Base-by-base conservation (phyloP, 116 monocot genomes). In the Cymodocea nodosa region DNA sequence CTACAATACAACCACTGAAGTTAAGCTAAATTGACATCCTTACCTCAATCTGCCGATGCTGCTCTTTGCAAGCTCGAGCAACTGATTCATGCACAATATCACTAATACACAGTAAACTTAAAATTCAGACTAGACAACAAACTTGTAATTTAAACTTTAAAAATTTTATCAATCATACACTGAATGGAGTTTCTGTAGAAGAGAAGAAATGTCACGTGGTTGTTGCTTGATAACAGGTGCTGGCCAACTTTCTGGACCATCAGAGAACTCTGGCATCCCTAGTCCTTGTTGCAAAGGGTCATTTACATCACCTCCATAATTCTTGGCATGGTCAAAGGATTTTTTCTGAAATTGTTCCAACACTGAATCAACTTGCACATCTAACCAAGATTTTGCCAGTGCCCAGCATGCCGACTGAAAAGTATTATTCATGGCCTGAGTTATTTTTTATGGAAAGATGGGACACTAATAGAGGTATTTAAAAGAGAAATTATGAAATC, bases 391-490 rank as follows among this genome's bases (percentile, higher is more conserved):
- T 52, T 89, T 98, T 53, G 86, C 77, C 82, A 98, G 85, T 52
- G 97, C 97, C 97, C 97, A 98, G 75, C 91, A 98, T 60, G 97
- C 97, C 56, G 97, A 98, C 92, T 95, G 76, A 68, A 16, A 65
- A 67, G 49, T 56, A 56, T 56, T 19, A 36, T 36, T 34, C 16
- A 62, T 62, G 35, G 62, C 8, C 19, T 17, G 40, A 18, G 10
- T 62, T 36, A 62, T 62, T 2, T 15, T 37, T 17, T 35, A 17
- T 35, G 37, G 37, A 39, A 62, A 18, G 5, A 44, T 44, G 12
- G 12, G 44, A 44, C 12, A 44, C 7, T 44, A 8, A 44, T 10
- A 4, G 12, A 44, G 9, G 44, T 44, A 44, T 44, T 44, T 44
- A 44, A 44, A 44, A 12, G 12, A 10, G 44, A 44, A 44, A 10